These are phyloP conservation scores for Rhodotorula sp. DNA, from an alignment of 1,284 basidiomycete genomes.

Conservation along the genomic window DNA sequence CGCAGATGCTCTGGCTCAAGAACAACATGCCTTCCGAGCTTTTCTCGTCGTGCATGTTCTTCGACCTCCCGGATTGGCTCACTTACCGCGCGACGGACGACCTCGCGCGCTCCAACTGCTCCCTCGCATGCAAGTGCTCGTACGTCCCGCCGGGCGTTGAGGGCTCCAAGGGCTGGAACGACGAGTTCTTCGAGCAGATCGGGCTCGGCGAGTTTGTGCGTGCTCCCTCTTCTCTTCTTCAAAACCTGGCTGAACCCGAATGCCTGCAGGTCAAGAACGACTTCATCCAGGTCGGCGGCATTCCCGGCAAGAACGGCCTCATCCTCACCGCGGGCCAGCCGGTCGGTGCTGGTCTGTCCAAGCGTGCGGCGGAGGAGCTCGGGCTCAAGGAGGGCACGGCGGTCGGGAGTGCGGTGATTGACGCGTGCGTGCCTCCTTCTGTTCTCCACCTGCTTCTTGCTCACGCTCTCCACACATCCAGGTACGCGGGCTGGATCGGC, in stretches of 20 bases:
- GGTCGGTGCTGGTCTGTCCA: constrained; percentile 79
- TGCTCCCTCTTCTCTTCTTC: background rate
- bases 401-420: constrained; percentile 92
- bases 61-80: constrained; percentile 95
- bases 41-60: constrained; percentile 89
- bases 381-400: constrained; percentile 86
- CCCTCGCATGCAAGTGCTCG: constrained; percentile 94
- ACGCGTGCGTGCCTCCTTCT: constrained; percentile 63
- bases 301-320: constrained; percentile 60
- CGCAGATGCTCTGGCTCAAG: constrained; percentile 92
- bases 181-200: constrained; percentile 81
- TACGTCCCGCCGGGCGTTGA: constrained; percentile 73
- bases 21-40: constrained; percentile 72
- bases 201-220: constrained; percentile 69
- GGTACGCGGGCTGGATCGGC: constrained; percentile 96
- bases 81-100: constrained; percentile 86
- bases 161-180: constrained; percentile 70
- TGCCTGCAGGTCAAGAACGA: constrained; percentile 55
- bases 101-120: constrained; percentile 83
- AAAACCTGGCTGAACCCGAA: background rate
- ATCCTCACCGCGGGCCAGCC: constrained; percentile 90
- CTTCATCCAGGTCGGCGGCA: constrained; percentile 77
- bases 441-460: background rate
- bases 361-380: constrained; percentile 76
- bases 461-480: background rate